These are phyloP conservation scores for Tricladium varicosporioides DNA, from an alignment of 2,329 filamentous ascomycete species.

Conservation along the genomic window DNA sequence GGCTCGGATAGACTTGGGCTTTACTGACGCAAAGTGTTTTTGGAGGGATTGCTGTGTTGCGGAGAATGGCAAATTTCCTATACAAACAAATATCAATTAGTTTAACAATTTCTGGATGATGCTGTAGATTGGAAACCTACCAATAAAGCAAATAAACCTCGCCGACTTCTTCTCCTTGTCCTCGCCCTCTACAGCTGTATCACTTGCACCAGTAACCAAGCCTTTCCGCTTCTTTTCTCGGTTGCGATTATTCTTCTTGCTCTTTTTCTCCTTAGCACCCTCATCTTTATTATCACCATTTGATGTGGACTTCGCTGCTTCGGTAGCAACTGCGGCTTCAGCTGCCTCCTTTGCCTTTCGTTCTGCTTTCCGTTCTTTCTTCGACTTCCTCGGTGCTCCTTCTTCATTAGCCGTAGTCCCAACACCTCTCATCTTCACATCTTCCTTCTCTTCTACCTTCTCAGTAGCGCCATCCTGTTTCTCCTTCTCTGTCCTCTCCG, in stretches of 20 bases:
- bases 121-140: slow-evolving; percentile 41
- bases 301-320: not conserved
- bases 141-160: slow-evolving; percentile 77
- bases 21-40: slow-evolving; percentile 75
- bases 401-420: slow-evolving; percentile 22
- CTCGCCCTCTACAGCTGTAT: slow-evolving; percentile 13
- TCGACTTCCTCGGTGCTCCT: slow-evolving; percentile 33
- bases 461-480: slow-evolving; percentile 17
- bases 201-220: not conserved
- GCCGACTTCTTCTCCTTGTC: slow-evolving; percentile 29
- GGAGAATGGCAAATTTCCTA: slow-evolving; percentile 84
- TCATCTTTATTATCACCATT: slow-evolving; percentile 15
- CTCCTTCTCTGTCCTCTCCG: slow-evolving; percentile 15
- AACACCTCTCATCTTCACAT: not conserved
- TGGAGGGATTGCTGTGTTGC: slow-evolving; percentile 69
- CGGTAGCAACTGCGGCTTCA: slow-evolving; percentile 15
- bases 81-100: slow-evolving; percentile 32
- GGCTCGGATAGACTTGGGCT: slow-evolving; percentile 69
- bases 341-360: slow-evolving; percentile 34
- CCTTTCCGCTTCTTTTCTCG: slow-evolving; percentile 34
- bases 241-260: slow-evolving; percentile 38
- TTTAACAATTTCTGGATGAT: slow-evolving; percentile 28
- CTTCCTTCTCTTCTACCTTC: slow-evolving; percentile 10
- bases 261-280: slow-evolving; percentile 25
- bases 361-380: slow-evolving; percentile 37